A percentile compares a stretch with the other conserved stretches of the same genome.
These are phyloP conservation scores for Diospyros lotus DNA, from an alignment of 148 eudicot genomes.

Conservation along the genomic window DNA sequence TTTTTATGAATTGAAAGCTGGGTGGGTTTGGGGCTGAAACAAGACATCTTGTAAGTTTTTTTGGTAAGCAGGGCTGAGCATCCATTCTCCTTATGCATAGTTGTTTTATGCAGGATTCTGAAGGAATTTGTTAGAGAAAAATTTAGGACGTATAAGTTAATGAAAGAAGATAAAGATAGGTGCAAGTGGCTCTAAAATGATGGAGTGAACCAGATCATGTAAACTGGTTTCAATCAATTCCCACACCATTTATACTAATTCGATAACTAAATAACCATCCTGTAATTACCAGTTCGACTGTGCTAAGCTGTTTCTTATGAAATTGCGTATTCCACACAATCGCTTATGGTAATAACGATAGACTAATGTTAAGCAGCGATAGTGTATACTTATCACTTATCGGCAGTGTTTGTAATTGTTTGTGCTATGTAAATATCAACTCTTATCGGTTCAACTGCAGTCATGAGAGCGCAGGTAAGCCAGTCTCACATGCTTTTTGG, in stretches of 20 bases:
- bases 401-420: neutral
- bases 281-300: neutral
- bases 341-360: neutral
- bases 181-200: neutral
- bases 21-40: neutral
- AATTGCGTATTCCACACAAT: neutral
- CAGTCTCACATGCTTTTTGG: neutral
- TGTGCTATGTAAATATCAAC: neutral
- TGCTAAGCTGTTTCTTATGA: neutral
- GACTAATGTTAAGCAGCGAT: neutral
- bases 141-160: neutral
- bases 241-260: no score
- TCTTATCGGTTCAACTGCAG: neutral
- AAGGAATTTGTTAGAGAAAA: neutral
- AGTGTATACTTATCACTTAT: neutral
- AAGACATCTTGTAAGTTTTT: no score
- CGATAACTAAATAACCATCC: no score
- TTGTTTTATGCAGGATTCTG: neutral
- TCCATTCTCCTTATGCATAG: neutral
- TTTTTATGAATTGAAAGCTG: neutral
- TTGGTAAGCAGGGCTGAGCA: no score
- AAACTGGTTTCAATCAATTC: neutral
- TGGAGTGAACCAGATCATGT: neutral
- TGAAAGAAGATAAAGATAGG: neutral
- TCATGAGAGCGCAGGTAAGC: neutral